Percentiles rank a stretch among this genome's conserved stretches.
phyloP scores from a whole-genome alignment of 352 stramenopile genomes.

The Globisporangium iwayamae region DNA sequence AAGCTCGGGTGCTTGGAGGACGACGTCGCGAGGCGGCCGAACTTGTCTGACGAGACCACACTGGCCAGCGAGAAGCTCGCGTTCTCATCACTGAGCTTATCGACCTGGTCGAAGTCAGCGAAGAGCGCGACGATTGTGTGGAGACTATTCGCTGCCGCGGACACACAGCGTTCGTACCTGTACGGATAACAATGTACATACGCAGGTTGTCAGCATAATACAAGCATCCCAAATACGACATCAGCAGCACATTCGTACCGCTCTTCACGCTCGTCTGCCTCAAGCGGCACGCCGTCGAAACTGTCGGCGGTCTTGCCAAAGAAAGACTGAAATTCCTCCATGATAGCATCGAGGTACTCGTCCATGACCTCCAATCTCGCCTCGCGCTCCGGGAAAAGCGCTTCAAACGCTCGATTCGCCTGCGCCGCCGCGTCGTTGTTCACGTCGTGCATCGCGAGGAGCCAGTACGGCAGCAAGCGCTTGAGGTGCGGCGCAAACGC shows the following conservation, averaged over 20 bases:
- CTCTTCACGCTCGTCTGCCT: constrained; percentile 66
- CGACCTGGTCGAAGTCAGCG: constrained; percentile 28
- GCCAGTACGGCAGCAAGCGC: constrained; percentile 74
- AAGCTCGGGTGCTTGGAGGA: constrained; percentile 80
- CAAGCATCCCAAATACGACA: neutral
- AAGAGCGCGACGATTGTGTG: constrained; percentile 56
- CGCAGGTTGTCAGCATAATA: neutral
- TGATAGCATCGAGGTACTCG: constrained; percentile 36
- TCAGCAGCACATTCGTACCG: constrained; percentile 25
- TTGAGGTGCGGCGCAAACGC: constrained; percentile 70
- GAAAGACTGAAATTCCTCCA: constrained; percentile 66
- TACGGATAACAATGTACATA: neutral
- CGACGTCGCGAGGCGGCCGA: constrained; percentile 45
- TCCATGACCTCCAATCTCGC: constrained; percentile 31
- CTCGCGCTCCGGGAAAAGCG: constrained; percentile 41
- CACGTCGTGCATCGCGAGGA: constrained; percentile 76
- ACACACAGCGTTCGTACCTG: constrained; percentile 58
- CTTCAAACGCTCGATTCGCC: constrained; percentile 48
- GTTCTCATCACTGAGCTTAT: constrained; percentile 37
- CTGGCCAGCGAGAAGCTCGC: constrained; percentile 35
- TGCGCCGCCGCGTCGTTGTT: constrained; percentile 48
- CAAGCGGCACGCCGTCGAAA: constrained; percentile 57
- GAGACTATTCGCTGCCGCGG: constrained; percentile 54
- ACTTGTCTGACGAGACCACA: constrained; percentile 60
- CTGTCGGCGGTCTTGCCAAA: constrained; percentile 55